Conservation (phyloP, 2,329 filamentous ascomycete species). For the Pseudogymnoascus sp. region DNA sequence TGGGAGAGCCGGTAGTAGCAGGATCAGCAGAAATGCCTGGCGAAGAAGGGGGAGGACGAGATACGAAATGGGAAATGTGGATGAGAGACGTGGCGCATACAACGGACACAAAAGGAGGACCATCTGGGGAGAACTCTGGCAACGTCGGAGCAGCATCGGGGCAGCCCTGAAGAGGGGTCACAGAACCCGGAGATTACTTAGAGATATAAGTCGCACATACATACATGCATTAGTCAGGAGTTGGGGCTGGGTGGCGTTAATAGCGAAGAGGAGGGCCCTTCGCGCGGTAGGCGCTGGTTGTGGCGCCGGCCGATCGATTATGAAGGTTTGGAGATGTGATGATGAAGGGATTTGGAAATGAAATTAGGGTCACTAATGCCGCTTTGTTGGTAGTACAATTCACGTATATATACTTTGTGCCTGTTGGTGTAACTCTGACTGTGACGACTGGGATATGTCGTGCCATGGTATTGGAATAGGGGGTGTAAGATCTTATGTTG, state of each 20-base stretch:
- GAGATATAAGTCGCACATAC: slow-evolving; percentile 7
- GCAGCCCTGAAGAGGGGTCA: not conserved
- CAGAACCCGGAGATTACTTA: not conserved
- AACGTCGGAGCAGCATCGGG: not conserved
- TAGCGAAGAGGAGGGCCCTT: slow-evolving; percentile 4
- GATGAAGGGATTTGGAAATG: slow-evolving; percentile 3
- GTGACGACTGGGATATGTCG: not conserved
- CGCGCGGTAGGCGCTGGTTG: slow-evolving; percentile 5
- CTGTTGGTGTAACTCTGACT: not conserved
- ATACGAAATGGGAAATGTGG: slow-evolving; percentile 28
- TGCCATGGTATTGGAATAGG: not conserved
- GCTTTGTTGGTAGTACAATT: slow-evolving; percentile 5
- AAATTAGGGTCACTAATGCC: slow-evolving; percentile 3
- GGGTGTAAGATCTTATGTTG: not conserved
- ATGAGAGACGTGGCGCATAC: slow-evolving; percentile 27
- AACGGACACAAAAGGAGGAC: not conserved
- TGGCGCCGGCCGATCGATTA: slow-evolving; percentile 7
- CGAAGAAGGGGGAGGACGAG: slow-evolving; percentile 11
- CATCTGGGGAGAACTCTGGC: not conserved
- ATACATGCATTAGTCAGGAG: slow-evolving; percentile 8
- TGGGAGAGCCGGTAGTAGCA: slow-evolving; percentile 31
- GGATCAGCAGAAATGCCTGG: slow-evolving; percentile 30
- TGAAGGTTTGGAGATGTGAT: not conserved
- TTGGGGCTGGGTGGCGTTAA: slow-evolving; percentile 8
- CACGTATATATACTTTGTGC: slow-evolving; percentile 1